Percentiles rank a stretch among this genome's conserved stretches.
Conservation (phyloP, 2,329 filamentous ascomycete genomes). For the Calcarisporium arbuscula region DNA sequence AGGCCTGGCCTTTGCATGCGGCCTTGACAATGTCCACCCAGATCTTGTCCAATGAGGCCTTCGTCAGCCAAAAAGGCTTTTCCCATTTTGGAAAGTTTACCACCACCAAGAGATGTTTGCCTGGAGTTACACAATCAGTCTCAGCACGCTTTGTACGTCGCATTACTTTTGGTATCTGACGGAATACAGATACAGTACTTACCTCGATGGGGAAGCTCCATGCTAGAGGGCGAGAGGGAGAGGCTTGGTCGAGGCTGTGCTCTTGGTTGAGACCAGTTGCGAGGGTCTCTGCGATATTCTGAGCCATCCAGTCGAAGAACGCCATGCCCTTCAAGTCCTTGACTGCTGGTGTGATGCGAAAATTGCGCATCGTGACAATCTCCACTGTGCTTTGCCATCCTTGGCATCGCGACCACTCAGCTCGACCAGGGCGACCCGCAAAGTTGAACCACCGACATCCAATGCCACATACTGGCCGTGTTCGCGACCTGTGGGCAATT, state of each 20-base stretch:
- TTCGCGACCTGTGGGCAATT: slow-evolving; percentile 55
- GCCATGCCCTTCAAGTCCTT: slow-evolving; percentile 51
- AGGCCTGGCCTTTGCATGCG: slow-evolving; percentile 47
- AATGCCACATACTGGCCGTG: slow-evolving; percentile 54
- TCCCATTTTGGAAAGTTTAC: slow-evolving; percentile 56
- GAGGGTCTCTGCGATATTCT: slow-evolving; percentile 51
- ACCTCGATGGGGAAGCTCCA: slow-evolving; percentile 70
- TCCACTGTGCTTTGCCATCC: slow-evolving; percentile 34
- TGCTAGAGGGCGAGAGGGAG: slow-evolving; percentile 43
- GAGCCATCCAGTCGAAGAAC: slow-evolving; percentile 66
- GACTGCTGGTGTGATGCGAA: slow-evolving; percentile 48
- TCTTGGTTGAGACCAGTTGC: slow-evolving; percentile 33
- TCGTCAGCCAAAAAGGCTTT: slow-evolving; percentile 58
- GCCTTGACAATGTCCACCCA: slow-evolving; percentile 50
- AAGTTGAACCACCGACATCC: slow-evolving; percentile 64
- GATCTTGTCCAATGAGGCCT: slow-evolving; percentile 51
- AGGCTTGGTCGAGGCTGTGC: too few species aligned
- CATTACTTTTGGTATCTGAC: too few species aligned
- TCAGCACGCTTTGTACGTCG: too few species aligned
- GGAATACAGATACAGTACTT: slow-evolving; percentile 31
- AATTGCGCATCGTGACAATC: slow-evolving; percentile 49
- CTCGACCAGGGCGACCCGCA: slow-evolving; percentile 58
- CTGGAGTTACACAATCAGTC: too few species aligned
- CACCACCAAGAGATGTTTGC: slow-evolving; percentile 57
- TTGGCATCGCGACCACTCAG: slow-evolving; percentile 40